phyloP scores from a whole-genome alignment of 2,329 filamentous ascomycete genomes.

The Chrysoporthe puriensis region DNA sequence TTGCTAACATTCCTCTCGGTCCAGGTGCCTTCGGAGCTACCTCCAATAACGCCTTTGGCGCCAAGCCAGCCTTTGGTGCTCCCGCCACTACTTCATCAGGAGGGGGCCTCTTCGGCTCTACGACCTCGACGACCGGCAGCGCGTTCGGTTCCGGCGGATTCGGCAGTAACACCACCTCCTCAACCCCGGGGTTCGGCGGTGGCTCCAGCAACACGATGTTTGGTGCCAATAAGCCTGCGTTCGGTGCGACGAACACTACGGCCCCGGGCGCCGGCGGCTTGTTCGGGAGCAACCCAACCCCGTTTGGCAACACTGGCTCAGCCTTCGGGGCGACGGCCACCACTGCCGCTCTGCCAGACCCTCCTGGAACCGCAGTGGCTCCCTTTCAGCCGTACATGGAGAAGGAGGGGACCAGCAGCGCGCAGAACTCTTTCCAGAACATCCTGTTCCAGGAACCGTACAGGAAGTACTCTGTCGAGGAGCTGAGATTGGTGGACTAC shows the following conservation, averaged over 20 bases:
- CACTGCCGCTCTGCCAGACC: constrained; percentile 59
- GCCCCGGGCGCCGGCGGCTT: constrained; percentile 45
- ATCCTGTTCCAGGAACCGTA: constrained; percentile 79
- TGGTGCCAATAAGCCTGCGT: constrained; percentile 53
- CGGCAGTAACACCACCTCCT: constrained; percentile 38
- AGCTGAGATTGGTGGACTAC: constrained; percentile 84
- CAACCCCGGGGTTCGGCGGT: constrained; percentile 43
- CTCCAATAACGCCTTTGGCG: constrained; percentile 42
- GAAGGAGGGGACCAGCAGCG: constrained; percentile 67
- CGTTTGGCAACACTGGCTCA: constrained; percentile 44
- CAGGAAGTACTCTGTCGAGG: constrained; percentile 88
- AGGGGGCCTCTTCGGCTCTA: constrained; percentile 50
- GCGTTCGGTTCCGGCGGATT: constrained; percentile 49
- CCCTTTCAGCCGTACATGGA: constrained; percentile 72
- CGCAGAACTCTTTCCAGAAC: constrained; percentile 73
- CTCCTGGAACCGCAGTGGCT: constrained; percentile 70
- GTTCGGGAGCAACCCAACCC: constrained; percentile 46
- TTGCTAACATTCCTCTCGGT: constrained; percentile 16
- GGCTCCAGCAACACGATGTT: constrained; percentile 54
- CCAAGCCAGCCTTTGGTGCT: constrained; percentile 58
- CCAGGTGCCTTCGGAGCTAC: constrained; percentile 42
- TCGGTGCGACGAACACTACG: constrained; percentile 44
- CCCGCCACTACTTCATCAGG: constrained; percentile 44
- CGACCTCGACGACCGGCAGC: constrained; percentile 42
- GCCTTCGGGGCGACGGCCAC: constrained; percentile 48